Conservation (phyloP, 192 early-diverging fungal genomes). For the Gryganskiella cystojenkinii region DNA sequence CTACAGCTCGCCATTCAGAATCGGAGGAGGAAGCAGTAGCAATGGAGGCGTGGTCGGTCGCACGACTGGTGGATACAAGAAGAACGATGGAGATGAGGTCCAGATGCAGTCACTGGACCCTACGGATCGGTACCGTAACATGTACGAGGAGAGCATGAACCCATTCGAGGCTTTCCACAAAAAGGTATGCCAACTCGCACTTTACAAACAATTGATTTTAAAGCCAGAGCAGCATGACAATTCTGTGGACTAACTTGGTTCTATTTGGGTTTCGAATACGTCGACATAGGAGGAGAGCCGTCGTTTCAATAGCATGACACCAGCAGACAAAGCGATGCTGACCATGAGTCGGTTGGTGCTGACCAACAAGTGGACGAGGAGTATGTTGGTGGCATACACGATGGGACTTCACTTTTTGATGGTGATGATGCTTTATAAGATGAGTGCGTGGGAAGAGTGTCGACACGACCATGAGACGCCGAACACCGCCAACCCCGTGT, state of each 20-base stretch:
- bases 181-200: constrained; percentile 50
- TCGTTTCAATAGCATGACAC: constrained; percentile 77
- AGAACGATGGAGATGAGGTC: constrained; percentile 37
- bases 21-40: background rate
- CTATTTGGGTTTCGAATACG: background rate
- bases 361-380: constrained; percentile 74
- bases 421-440: constrained; percentile 73
- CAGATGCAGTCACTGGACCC: constrained; percentile 60
- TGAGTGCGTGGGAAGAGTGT: constrained; percentile 74
- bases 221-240: background rate
- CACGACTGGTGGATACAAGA: constrained; percentile 24
- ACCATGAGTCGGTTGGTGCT: constrained; percentile 71
- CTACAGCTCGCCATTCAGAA: constrained; percentile 47
- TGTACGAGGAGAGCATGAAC: constrained; percentile 92
- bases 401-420: constrained; percentile 84
- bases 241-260: background rate
- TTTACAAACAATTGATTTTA: no score
- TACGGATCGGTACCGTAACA: constrained; percentile 72
- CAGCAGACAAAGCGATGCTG: constrained; percentile 77
- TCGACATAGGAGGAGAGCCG: constrained; percentile 78
- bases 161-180: constrained; percentile 89
- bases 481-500: constrained; percentile 53
- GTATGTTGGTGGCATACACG: constrained; percentile 75
- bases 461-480: constrained; percentile 66
- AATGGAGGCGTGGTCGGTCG: constrained; percentile 16